Conservation (phyloP, 352 stramenopile species). For the Phytopythium oedochilum region DNA sequence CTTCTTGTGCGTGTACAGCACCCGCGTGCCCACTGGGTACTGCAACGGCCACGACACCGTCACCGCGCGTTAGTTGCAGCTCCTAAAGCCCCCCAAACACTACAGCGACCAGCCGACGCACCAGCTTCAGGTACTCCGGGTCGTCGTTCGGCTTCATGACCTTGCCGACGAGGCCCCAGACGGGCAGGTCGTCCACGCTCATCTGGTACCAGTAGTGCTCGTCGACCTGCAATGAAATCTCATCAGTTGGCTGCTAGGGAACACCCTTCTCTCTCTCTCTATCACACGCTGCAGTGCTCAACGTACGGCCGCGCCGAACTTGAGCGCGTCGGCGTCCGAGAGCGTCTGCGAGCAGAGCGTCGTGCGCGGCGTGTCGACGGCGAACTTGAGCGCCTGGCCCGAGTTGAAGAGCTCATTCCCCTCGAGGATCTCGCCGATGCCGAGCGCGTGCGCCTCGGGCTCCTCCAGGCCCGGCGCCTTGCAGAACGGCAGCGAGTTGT, state of each 20-base stretch:
- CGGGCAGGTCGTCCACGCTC: conserved; percentile 97
- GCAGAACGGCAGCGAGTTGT: conserved; percentile 99
- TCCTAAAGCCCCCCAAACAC: not conserved
- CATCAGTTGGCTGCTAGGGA: too few species aligned
- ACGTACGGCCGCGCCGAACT: conserved; percentile 70
- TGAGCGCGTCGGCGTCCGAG: conserved; percentile 60
- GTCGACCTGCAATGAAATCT: too few species aligned
- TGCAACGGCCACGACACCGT: conserved; percentile 7
- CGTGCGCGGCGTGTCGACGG: conserved; percentile 52
- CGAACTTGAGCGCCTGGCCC: conserved; percentile 83
- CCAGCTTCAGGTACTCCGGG: conserved; percentile 72
- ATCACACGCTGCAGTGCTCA: too few species aligned
- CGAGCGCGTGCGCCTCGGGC: conserved; percentile 78
- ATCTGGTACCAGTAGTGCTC: conserved; percentile 99
- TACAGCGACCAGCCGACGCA: conserved; percentile 5
- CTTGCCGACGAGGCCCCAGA: conserved; percentile 98
- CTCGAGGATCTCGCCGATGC: conserved; percentile 95
- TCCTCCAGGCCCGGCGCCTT: conserved; percentile 83
- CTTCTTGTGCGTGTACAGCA: conserved; percentile 97
- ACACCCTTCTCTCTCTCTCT: too few species aligned
- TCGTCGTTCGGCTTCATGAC: conserved; percentile 90
- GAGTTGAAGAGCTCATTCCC: conserved; percentile 94
- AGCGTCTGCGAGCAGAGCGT: conserved; percentile 75
- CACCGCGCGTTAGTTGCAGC: not conserved
- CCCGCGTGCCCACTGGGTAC: conserved; percentile 69